Evolutionary conservation across 768 basidiomycete species (phyloP), one percentile per base, ranked within the genome.

Genomic region (Termitomyces titanicus): DNA sequence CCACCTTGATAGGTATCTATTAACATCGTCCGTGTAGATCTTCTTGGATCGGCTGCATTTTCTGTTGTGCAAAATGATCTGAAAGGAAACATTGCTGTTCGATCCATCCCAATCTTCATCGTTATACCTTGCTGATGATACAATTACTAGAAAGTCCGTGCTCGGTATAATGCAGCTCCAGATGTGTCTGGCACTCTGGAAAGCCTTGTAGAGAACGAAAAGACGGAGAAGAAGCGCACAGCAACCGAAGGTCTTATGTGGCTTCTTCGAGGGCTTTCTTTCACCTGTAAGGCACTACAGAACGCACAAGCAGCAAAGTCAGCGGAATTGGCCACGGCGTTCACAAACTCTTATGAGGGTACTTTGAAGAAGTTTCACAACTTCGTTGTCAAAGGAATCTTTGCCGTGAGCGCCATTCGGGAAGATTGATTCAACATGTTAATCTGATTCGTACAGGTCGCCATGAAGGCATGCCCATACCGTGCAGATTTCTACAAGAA

Each of bases 201-300:
- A 72, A 73, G 78, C 46, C 83, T 99, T 25, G 85, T 94, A 5
- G 78, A 79, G 64, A 88, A 88, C 64, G 97, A 98, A 72, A 86
- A 90, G 70, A 73, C 72, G 22, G 89, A 93, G 73, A 92, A 94
- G 81, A 94, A 94, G 71, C 81, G 83, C 15, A 80, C 82, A 0
- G 93, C 96, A 2, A 97, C 95, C 0, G 88, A 95, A 66, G 94
- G 93, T 15, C 80, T 98, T 52, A 73, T 98, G 72, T 99, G 97
- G 97, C 81, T 99, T 47, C 79, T 94, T 46, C 85, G 94, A 29
- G 97, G 94, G 3, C 82, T 95, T 50, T 82, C 84, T 27, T 99
- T 99, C 77, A 99, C 96, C 33, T 84, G 86, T 72, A 77, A 81
- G 54, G 89, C 89, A 0, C 82, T 99, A 24, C 80, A 88, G 59